These are phyloP conservation scores for Umbelopsis ramanniana DNA, from an alignment of 192 early-diverging fungal genomes.

Conservation along the genomic window DNA sequence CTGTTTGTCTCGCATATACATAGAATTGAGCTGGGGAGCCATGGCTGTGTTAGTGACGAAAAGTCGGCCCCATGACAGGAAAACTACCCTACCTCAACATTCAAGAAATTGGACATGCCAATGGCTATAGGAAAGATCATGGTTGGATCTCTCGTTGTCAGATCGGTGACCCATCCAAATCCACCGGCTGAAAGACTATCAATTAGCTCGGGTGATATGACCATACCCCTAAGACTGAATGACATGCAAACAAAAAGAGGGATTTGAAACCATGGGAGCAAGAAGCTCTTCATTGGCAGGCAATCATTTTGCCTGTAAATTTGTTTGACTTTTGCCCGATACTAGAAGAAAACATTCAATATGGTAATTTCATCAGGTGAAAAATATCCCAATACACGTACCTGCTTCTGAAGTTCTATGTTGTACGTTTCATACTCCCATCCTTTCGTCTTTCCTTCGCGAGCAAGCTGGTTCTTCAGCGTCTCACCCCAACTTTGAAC, in stretches of 20 bases:
- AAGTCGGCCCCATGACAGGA: neutral
- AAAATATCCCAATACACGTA: slow-evolving; percentile 19
- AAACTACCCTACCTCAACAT: slow-evolving; percentile 64
- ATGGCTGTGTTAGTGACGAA: neutral
- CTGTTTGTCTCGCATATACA: slow-evolving; percentile 41
- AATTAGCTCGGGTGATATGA: slow-evolving; percentile 50
- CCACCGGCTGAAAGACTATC: slow-evolving; percentile 64
- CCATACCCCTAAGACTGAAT: slow-evolving; percentile 67
- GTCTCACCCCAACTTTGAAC: slow-evolving; percentile 52
- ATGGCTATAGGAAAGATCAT: slow-evolving; percentile 70
- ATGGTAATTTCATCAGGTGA: neutral
- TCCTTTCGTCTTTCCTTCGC: slow-evolving; percentile 42
- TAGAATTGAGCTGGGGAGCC: slow-evolving; percentile 46
- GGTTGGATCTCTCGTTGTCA: slow-evolving; percentile 66
- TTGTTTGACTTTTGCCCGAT: slow-evolving; percentile 52
- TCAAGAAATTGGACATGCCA: slow-evolving; percentile 64
- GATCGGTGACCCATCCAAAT: slow-evolving; percentile 65
- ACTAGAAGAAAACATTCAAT: slow-evolving; percentile 33
- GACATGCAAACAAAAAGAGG: slow-evolving; percentile 75
- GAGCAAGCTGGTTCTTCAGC: slow-evolving; percentile 46
- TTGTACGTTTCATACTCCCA: slow-evolving; percentile 51
- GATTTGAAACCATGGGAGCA: slow-evolving; percentile 77
- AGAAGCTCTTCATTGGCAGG: slow-evolving; percentile 59
- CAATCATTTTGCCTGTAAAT: slow-evolving; percentile 66
- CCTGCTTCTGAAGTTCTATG: slow-evolving; percentile 49